Evolutionary conservation across 2,329 filamentous ascomycete species (phyloP).

Genomic region (Aspergillus viridinutans): DNA sequence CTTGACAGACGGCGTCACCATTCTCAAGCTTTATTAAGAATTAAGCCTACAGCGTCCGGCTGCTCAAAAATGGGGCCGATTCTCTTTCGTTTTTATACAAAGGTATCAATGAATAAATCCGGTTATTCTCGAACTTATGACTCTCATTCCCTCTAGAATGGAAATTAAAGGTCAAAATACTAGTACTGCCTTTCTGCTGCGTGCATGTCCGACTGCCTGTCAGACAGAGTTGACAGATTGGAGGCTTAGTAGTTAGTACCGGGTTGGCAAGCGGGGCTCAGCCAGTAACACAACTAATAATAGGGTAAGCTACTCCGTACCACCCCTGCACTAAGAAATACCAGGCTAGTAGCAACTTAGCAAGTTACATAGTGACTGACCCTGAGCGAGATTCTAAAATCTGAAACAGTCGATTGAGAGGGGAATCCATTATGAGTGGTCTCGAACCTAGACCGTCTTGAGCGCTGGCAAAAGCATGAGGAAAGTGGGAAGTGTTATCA

Average conservation of each 20-base stretch:
- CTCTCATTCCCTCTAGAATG: background rate
- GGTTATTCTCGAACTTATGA: too few relatives aligned
- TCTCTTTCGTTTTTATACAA: background rate
- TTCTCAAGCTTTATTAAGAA: background rate
- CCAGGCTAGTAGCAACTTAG: background rate
- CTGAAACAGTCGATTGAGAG: background rate
- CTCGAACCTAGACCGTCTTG: background rate
- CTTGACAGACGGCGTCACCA: background rate
- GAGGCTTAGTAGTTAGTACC: conserved; percentile 12
- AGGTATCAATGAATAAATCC: background rate
- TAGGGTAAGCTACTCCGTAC: background rate
- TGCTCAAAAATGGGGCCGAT: background rate
- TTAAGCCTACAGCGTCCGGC: background rate
- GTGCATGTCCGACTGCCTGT: background rate
- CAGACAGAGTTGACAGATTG: background rate
- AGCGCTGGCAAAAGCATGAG: background rate
- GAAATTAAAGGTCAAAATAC: background rate
- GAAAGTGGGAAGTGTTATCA: background rate
- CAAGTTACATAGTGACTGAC: background rate
- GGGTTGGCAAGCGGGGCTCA: conserved; percentile 15
- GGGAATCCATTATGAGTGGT: background rate
- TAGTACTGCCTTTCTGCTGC: background rate
- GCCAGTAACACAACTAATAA: background rate
- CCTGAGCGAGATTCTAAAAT: background rate
- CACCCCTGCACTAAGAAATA: background rate